These are phyloP conservation scores for Acacia acuminata DNA, from an alignment of 306 rosid species.

Conservation along the genomic window DNA sequence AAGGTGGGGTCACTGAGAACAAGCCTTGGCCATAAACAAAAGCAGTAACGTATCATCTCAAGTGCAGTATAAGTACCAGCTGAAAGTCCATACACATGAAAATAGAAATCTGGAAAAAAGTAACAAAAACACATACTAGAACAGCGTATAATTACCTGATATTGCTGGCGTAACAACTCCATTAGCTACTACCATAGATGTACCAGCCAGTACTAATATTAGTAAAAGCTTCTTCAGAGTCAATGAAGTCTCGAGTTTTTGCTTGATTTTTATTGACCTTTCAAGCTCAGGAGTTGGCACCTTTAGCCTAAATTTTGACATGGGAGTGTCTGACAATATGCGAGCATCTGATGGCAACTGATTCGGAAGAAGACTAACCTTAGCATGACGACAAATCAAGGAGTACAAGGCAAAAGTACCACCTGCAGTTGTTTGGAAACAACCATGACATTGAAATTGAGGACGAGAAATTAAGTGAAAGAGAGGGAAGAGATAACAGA, in stretches of 20 bases:
- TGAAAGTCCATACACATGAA: constrained; percentile 23
- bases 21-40: constrained; percentile 23
- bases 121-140: constrained; percentile 4
- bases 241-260: constrained; percentile 78
- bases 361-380: constrained; percentile 98
- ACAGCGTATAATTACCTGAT: constrained; percentile 68
- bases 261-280: constrained; percentile 92
- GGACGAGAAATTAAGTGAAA: constrained; percentile 1
- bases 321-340: constrained; percentile 51
- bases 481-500: not conserved
- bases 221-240: constrained; percentile 84
- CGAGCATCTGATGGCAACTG: constrained; percentile 94
- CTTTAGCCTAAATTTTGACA: constrained; percentile 94
- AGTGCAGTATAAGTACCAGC: constrained; percentile 12
- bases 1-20: constrained; percentile 26
- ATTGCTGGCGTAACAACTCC: constrained; percentile 96
- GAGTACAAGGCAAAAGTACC: constrained; percentile 99
- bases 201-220: constrained; percentile 90
- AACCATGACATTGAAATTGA: constrained; percentile 11
- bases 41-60: constrained; percentile 23
- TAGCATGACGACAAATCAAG: constrained; percentile 99
- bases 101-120: constrained; percentile 14
- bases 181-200: constrained; percentile 95
- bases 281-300: constrained; percentile 96
- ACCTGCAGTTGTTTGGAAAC: constrained; percentile 61